Evolutionary conservation across 2,329 filamentous ascomycete genomes (phyloP).

Genomic region (Talaromyces verruculosus): DNA sequence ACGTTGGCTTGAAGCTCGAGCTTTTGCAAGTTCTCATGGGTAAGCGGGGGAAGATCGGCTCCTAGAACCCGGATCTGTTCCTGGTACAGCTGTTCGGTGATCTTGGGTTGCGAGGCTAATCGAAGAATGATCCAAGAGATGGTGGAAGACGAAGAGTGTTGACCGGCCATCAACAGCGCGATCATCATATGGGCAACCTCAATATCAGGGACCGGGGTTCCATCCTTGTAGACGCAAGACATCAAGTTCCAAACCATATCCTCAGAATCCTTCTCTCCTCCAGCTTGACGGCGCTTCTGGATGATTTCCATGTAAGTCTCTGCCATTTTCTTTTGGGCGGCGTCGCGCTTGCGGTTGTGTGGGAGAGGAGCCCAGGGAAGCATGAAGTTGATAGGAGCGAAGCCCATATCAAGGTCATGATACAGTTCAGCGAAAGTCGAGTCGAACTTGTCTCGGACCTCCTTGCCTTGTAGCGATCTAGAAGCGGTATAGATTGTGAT

Average conservation of each 20-base stretch:
- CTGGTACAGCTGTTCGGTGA: constrained; percentile 68
- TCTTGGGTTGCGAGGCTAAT: constrained; percentile 67
- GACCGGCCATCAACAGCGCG: constrained; percentile 78
- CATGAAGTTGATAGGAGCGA: constrained; percentile 79
- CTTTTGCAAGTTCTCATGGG: constrained; percentile 59
- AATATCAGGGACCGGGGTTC: constrained; percentile 65
- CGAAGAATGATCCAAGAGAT: constrained; percentile 75
- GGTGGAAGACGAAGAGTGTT: constrained; percentile 78
- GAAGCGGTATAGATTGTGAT: constrained; percentile 81
- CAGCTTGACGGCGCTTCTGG: constrained; percentile 56
- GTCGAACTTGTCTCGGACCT: constrained; percentile 70
- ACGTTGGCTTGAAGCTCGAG: constrained; percentile 63
- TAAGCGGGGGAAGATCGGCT: constrained; percentile 54
- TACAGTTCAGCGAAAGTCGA: constrained; percentile 72
- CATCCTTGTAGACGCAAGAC: constrained; percentile 73
- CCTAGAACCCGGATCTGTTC: constrained; percentile 63
- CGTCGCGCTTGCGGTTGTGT: constrained; percentile 70
- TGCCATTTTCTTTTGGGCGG: constrained; percentile 69
- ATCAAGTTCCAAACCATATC: constrained; percentile 81
- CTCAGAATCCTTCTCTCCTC: constrained; percentile 48
- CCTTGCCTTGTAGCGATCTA: constrained; percentile 71
- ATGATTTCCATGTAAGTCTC: constrained; percentile 72
- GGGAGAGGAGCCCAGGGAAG: constrained; percentile 76
- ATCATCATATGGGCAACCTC: constrained; percentile 87
- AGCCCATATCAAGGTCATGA: constrained; percentile 78